Evolutionary conservation across 2,329 filamentous ascomycete genomes (phyloP), one percentile per base, ranked within the genome.

Genomic region (Cercospora beticola): DNA sequence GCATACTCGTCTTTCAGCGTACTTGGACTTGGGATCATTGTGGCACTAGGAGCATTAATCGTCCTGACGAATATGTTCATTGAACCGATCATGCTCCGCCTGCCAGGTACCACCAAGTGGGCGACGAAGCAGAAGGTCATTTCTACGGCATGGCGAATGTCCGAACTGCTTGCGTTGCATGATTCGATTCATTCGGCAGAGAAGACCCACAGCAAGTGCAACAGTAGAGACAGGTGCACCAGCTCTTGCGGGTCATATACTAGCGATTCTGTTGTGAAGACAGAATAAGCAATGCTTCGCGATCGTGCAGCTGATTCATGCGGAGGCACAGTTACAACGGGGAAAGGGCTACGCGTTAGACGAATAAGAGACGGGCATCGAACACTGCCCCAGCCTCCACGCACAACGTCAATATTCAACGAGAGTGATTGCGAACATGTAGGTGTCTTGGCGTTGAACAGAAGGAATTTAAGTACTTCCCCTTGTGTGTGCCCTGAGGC

Each of bases 1-100:
- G 23, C 60, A n/a, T 49, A 62, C 46, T 43, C 40, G 28, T 62
- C 60, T 14, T 62, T 62, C 21, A 62, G 40, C 26, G 60, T 62
- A 21, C 60, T 62, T 28, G 60, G 60, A 4, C 23, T 62, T 16
- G 40, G 60, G 8, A n/a, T 62, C 9, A 62, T 62, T 43, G 10
- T 62, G 60, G 40, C 49, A 18, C 26, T 62, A 16, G 60, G 60
- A 1, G 56, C 26, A n/a, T 58, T 58, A 8, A 58, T 52, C 5
- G 18, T 52, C 18, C 18, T 23, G 46, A 52, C 46, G 10, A 52
- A 52, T 23, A 10, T 52, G 46, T 52, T 23, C 46, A 23, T 52
- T 21, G 46, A 52, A n/a, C 10, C 46, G 46, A 52, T 52, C n/a
- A 23, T 52, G 18, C 18, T 52, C 46, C 46, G 21, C 18, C 46